These are phyloP conservation scores for Babesia gibsoni DNA, from an alignment of 169 alveolate species.

Conservation along the genomic window DNA sequence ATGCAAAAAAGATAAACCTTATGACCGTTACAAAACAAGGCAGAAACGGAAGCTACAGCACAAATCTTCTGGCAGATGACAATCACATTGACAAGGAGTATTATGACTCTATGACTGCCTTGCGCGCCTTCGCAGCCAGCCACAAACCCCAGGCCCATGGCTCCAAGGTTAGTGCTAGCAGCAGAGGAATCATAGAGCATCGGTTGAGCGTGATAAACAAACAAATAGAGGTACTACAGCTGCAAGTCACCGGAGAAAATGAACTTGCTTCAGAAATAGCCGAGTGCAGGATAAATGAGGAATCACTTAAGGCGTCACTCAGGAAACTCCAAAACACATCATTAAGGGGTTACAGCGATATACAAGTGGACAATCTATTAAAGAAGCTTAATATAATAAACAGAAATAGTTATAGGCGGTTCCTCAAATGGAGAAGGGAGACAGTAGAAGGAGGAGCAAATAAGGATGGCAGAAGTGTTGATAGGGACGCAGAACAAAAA, in stretches of 20 bases:
- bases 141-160: neutral
- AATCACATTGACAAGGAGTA: conserved; percentile 29
- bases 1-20: conserved; percentile 8
- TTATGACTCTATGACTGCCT: conserved; percentile 17
- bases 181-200: conserved; percentile 4
- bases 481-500: too few relatives aligned
- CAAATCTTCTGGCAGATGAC: conserved; percentile 3
- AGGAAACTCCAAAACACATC: conserved; percentile 14
- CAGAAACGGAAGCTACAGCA: neutral
- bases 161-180: neutral
- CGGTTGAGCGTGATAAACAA: conserved; percentile 11
- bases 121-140: conserved; percentile 33
- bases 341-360: conserved; percentile 43
- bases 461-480: conserved; percentile 8
- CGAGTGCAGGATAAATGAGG: conserved; percentile 37
- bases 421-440: conserved; percentile 45
- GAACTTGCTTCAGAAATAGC: conserved; percentile 43
- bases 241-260: conserved; percentile 30
- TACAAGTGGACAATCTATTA: conserved; percentile 61
- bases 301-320: neutral
- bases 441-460: conserved; percentile 11
- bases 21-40: neutral
- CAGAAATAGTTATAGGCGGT: conserved; percentile 55
- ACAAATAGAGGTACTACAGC: conserved; percentile 13
- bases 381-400: conserved; percentile 43